These are phyloP conservation scores for Cupressus sempervirens DNA, from an alignment of 75 land plant species.

Conservation along the genomic window DNA sequence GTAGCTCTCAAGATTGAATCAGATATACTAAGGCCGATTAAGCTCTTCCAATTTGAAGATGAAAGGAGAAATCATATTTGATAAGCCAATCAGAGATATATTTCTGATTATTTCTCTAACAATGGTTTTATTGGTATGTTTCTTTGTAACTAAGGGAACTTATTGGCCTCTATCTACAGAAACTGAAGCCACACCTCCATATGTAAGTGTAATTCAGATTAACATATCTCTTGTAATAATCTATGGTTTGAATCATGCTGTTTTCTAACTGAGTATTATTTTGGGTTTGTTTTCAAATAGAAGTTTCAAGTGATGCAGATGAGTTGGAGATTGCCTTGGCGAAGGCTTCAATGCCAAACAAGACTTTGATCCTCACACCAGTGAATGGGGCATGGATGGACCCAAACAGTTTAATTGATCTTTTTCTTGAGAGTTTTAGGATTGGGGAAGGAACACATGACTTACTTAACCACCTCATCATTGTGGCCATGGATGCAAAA, in stretches of 20 bases:
- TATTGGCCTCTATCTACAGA: not conserved
- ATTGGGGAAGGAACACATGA: constrained; percentile 49
- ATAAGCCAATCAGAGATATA: not conserved
- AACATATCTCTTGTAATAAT: not conserved
- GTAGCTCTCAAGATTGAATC: no score
- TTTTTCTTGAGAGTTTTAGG: constrained; percentile 64
- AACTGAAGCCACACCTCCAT: not conserved
- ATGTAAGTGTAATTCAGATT: not conserved
- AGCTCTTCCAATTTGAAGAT: no score
- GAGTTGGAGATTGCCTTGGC: constrained; percentile 38
- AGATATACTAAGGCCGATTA: no score
- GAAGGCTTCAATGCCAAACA: constrained; percentile 49
- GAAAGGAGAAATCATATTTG: not conserved
- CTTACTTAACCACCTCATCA: constrained; percentile 29
- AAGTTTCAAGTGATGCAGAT: constrained; percentile 10
- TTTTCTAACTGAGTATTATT: not conserved
- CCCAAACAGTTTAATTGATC: constrained; percentile 51
- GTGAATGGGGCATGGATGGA: constrained; percentile 70
- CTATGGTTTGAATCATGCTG: not conserved
- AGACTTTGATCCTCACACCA: constrained; percentile 62
- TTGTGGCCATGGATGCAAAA: constrained; percentile 49
- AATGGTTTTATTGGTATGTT: not conserved
- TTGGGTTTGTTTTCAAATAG: not conserved
- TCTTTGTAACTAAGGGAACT: not conserved
- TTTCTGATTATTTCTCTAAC: not conserved